Percentiles rank a stretch among this genome's conserved stretches.
Evolutionary conservation across 106 monocot genomes (phyloP).

Genomic region (Dactylorhiza incarnata): DNA sequence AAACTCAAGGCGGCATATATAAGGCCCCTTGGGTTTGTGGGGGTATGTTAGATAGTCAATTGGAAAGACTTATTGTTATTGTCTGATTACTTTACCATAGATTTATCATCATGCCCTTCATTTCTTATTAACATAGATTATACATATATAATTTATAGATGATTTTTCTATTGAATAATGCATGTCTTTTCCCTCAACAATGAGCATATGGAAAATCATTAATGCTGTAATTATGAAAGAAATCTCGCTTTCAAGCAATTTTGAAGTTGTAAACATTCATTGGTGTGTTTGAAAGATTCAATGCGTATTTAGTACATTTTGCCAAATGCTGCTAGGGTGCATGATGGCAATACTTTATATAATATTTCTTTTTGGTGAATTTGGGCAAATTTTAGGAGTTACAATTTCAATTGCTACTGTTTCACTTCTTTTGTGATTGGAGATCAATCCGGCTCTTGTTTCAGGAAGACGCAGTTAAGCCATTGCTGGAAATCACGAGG

Average conservation of each 20-base stretch:
- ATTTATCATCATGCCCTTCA: no score
- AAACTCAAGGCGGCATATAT: no score
- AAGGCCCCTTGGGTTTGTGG: no score
- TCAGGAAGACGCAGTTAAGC: slow-evolving; percentile 90
- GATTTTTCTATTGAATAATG: slow-evolving; percentile 1
- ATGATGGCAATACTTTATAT: background rate
- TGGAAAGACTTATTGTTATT: no score
- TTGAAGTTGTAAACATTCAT: background rate
- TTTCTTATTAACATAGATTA: no score
- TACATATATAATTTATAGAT: no score
- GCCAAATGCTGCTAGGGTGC: background rate
- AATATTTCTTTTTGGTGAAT: background rate
- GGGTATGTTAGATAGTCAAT: no score
- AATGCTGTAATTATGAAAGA: background rate
- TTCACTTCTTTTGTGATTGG: background rate
- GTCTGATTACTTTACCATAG: no score
- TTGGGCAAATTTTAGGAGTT: background rate
- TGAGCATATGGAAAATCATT: background rate
- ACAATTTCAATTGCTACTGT: background rate
- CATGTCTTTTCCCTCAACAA: background rate
- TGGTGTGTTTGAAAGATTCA: background rate
- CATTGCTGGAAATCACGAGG: slow-evolving; percentile 89
- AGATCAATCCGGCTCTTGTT: slow-evolving; percentile 4
- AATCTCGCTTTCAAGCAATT: background rate
- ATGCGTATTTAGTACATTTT: background rate